Conservation (phyloP, 1,139 yeast species). For the Meyerozyma sp. region DNA sequence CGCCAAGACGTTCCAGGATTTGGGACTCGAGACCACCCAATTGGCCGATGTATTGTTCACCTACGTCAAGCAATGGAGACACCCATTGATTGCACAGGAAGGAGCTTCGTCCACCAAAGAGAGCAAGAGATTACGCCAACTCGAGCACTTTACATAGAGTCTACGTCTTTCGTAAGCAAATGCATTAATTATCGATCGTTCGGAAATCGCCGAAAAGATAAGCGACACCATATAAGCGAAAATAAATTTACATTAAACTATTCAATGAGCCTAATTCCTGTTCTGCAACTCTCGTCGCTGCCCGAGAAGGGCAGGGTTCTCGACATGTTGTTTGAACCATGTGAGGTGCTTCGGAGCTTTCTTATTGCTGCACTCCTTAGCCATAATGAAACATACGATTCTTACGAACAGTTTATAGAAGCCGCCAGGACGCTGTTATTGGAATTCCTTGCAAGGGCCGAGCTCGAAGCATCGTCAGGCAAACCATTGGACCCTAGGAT, state of each 20-base stretch:
- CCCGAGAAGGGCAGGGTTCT: constrained; percentile 29
- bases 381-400: constrained; percentile 7
- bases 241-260: background rate
- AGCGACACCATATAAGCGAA: constrained; percentile 11
- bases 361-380: constrained; percentile 30
- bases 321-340: constrained; percentile 64
- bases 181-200: background rate
- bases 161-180: constrained; percentile 1
- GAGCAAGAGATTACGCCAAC: constrained; percentile 39
- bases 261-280: background rate
- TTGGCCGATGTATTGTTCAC: constrained; percentile 67
- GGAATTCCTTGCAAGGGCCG: constrained; percentile 20
- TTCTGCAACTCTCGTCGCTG: background rate
- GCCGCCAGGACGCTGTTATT: constrained; percentile 34
- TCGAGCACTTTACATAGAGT: constrained; percentile 37
- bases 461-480: constrained; percentile 13
- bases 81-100: constrained; percentile 46
- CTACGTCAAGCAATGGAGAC: constrained; percentile 55
- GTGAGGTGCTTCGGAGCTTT: constrained; percentile 45
- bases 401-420: constrained; percentile 52
- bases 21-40: constrained; percentile 66
- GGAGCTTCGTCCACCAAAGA: constrained; percentile 42
- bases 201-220: constrained; percentile 8
- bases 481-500: constrained; percentile 24
- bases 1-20: constrained; percentile 65